These are phyloP conservation scores for Ocimum tenuiflorum DNA, from an alignment of 257 asterid species.

Conservation along the genomic window DNA sequence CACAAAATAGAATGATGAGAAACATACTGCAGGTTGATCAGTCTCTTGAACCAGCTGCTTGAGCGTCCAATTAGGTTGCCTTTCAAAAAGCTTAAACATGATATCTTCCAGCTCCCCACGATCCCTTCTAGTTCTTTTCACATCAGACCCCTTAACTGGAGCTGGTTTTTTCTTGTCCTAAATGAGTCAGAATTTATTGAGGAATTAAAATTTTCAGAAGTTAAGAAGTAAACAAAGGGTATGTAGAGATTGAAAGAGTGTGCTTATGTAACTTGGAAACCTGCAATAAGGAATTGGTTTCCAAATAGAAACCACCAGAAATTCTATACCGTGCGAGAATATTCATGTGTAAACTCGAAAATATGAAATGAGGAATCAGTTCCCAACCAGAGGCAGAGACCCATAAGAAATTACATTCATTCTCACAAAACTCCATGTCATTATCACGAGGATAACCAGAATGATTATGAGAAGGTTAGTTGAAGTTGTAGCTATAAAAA, in stretches of 20 bases:
- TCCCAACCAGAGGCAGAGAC: neutral
- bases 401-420: neutral
- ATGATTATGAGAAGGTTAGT: neutral
- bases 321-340: no score
- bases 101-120: conserved; percentile 91
- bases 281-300: neutral
- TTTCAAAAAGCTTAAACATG: conserved; percentile 89
- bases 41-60: conserved; percentile 91
- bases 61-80: conserved; percentile 85
- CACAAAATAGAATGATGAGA: conserved; percentile 2
- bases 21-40: conserved; percentile 85
- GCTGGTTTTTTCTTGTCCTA: conserved; percentile 85
- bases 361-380: neutral
- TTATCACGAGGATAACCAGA: neutral
- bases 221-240: neutral
- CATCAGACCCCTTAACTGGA: conserved; percentile 69
- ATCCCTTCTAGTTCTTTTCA: conserved; percentile 81
- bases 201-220: neutral
- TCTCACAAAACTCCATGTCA: neutral
- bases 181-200: conserved; percentile 15
- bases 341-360: no score
- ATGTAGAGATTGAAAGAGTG: neutral
- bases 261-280: neutral
- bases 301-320: neutral
- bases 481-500: neutral